phyloP scores from a whole-genome alignment of 805 yeast genomes.

The Ogataea nonfermentans region DNA sequence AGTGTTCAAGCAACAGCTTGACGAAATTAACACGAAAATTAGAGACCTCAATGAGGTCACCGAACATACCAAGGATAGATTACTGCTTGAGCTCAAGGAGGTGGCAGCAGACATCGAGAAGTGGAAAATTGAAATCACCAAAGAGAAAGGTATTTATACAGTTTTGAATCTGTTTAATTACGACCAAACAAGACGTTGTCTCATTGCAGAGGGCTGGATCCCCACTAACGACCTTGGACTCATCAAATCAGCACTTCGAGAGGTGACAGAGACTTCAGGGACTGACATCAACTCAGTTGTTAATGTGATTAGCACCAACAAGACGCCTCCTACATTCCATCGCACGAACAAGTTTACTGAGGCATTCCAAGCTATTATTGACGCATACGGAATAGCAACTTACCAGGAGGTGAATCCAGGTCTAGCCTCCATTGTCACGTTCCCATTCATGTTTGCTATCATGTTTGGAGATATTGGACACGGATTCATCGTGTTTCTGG shows the following conservation, averaged over 20 bases:
- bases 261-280: conserved; percentile 51
- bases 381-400: conserved; percentile 76
- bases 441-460: conserved; percentile 80
- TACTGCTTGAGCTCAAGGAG: conserved; percentile 73
- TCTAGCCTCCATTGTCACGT: conserved; percentile 68
- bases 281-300: conserved; percentile 48
- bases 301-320: conserved; percentile 63
- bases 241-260: conserved; percentile 66
- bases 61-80: conserved; percentile 62
- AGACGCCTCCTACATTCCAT: conserved; percentile 71
- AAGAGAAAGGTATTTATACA: conserved; percentile 82
- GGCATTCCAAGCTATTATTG: conserved; percentile 69
- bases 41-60: conserved; percentile 51
- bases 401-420: conserved; percentile 77
- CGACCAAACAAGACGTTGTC: conserved; percentile 78
- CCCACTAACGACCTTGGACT: conserved; percentile 72
- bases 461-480: conserved; percentile 86
- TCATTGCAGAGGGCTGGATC: conserved; percentile 96
- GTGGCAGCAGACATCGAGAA: conserved; percentile 70
- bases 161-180: conserved; percentile 77
- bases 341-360: conserved; percentile 65
- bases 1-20: conserved; percentile 45
- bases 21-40: conserved; percentile 45
- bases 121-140: conserved; percentile 68
- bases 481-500: conserved; percentile 60